phyloP scores from a whole-genome alignment of 495 filamentous ascomycete species.

The Acidiella bohemica region DNA sequence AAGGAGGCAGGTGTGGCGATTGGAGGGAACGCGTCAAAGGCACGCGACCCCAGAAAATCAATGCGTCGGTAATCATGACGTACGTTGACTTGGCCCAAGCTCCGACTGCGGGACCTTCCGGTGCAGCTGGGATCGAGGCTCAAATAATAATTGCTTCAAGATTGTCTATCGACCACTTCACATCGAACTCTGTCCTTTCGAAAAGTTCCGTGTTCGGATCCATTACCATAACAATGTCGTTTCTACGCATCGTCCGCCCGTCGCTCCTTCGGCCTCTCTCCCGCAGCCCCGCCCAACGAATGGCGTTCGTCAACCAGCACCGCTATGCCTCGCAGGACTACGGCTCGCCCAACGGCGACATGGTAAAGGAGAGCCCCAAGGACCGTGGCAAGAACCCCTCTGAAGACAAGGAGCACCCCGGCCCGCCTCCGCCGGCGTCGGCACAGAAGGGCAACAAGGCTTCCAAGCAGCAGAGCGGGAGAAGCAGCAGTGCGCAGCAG shows the following conservation, averaged over 20 bases:
- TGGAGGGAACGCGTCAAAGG: no score
- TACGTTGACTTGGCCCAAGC: no score
- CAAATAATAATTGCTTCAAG: no score
- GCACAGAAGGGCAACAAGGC: slow-evolving; percentile 14
- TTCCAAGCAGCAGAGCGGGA: background rate
- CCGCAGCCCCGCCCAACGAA: slow-evolving; percentile 9
- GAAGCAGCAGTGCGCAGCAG: background rate
- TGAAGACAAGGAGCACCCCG: slow-evolving; percentile 26
- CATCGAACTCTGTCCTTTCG: no score
- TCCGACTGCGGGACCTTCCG: no score
- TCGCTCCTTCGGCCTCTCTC: slow-evolving; percentile 19
- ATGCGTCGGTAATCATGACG: no score
- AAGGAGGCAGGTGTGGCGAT: no score
- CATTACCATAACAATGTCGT: slow-evolving; percentile 17
- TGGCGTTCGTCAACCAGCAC: slow-evolving; percentile 3
- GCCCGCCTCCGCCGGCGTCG: slow-evolving; percentile 23
- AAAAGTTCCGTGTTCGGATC: no score
- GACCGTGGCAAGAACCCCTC: slow-evolving; percentile 20
- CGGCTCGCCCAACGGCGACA: slow-evolving; percentile 25
- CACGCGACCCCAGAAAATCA: no score
- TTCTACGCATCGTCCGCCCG: slow-evolving; percentile 19
- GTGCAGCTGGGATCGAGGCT: no score
- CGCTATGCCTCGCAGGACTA: slow-evolving; percentile 26
- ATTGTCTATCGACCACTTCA: no score
- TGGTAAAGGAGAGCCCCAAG: slow-evolving; percentile 22